phyloP scores from a whole-genome alignment of 345 rosid genomes.

The thale cress (Arabidopsis thaliana) region TAIR10.1 NC_003074.8:6939501-6940000 shows the following conservation, averaged over 20 bases:
- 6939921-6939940: constrained; percentile 29
- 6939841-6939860: constrained; percentile 67
- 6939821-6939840: constrained; percentile 59
- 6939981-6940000: not conserved
- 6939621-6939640: constrained; percentile 62
- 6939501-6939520: not conserved
- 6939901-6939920: constrained; percentile 63
- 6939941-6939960: constrained; percentile 22
- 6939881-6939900: constrained; percentile 66
- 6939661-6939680: constrained; percentile 67
- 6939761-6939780: constrained; percentile 63
- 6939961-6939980: not conserved
- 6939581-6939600: constrained; percentile 55
- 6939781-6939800: constrained; percentile 67
- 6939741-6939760: constrained; percentile 56
- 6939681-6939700: constrained; percentile 58
- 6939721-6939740: constrained; percentile 58
- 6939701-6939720: constrained; percentile 62
- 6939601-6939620: constrained; percentile 51
- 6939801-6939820: constrained; percentile 64
- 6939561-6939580: constrained; percentile 48
- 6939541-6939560: constrained; percentile 45
- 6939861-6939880: constrained; percentile 61
- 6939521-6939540: constrained; percentile 36
- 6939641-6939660: constrained; percentile 75